Evolutionary conservation across 164 flowering plant species (phyloP).

Genomic region (Chimonanthus salicifolius): DNA sequence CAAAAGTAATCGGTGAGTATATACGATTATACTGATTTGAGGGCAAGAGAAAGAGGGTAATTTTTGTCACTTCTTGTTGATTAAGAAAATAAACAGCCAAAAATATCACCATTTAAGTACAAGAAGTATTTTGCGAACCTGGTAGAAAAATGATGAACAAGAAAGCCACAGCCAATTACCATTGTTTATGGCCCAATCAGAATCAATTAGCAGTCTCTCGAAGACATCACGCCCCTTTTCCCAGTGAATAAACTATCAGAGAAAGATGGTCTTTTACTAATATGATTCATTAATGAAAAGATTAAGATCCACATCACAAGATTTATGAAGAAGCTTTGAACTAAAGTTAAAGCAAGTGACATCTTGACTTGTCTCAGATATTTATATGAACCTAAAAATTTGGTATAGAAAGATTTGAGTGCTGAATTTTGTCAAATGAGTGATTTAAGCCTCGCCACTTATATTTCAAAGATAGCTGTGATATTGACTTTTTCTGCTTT

Average conservation of each 20-base stretch:
- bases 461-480: not conserved
- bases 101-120: not conserved
- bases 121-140: slow-evolving; percentile 37
- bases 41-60: not conserved
- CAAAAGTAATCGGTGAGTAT: slow-evolving; percentile 86
- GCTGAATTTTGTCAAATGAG: not conserved
- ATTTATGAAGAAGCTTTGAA: too few relatives aligned
- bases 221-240: slow-evolving; percentile 94
- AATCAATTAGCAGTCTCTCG: slow-evolving; percentile 87
- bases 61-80: not conserved
- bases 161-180: slow-evolving; percentile 98
- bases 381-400: not conserved
- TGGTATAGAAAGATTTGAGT: too few relatives aligned
- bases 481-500: not conserved
- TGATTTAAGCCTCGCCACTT: not conserved
- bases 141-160: slow-evolving; percentile 94
- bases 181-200: slow-evolving; percentile 95
- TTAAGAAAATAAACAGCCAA: not conserved
- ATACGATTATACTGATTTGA: slow-evolving; percentile 71
- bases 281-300: not conserved
- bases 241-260: slow-evolving; percentile 82
- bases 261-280: not conserved
- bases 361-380: too few relatives aligned
- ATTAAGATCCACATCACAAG: not conserved
- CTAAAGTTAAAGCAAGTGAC: too few relatives aligned